A percentile compares a stretch with the other conserved stretches of the same genome.
These are phyloP conservation scores for Eucalyptus pumila DNA, from an alignment of 345 rosid species.

Conservation along the genomic window DNA sequence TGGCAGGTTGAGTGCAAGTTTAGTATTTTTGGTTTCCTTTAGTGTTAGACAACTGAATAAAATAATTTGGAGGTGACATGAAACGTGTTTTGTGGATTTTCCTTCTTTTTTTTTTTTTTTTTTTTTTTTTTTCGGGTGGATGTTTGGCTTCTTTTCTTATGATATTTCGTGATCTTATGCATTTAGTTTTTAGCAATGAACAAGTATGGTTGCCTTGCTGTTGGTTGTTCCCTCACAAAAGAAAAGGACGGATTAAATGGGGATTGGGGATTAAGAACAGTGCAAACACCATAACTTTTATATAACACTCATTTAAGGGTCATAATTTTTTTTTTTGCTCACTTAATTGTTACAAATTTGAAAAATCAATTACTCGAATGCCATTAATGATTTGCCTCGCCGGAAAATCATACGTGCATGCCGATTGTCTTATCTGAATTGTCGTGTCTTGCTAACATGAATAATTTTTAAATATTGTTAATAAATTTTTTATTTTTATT, in stretches of 20 bases:
- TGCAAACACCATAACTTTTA: too few relatives aligned
- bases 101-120: too few relatives aligned
- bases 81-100: background rate
- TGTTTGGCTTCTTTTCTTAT: background rate
- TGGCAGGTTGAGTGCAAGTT: background rate
- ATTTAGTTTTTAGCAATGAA: background rate
- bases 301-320: too few relatives aligned
- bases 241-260: background rate
- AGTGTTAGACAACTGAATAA: background rate
- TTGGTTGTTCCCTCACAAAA: background rate
- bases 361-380: too few relatives aligned
- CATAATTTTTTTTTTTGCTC: too few relatives aligned
- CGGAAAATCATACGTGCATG: too few relatives aligned
- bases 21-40: background rate
- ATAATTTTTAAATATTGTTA: too few relatives aligned
- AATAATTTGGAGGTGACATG: background rate
- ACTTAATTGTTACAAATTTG: too few relatives aligned
- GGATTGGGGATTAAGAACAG: too few relatives aligned
- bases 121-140: background rate
- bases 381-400: too few relatives aligned
- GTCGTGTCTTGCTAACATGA: fast-evolving
- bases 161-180: background rate
- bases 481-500: too few relatives aligned
- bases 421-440: too few relatives aligned
- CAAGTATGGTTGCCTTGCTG: background rate